These are phyloP conservation scores for Baorangia bicolor DNA, from an alignment of 768 basidiomycete genomes.

Conservation along the genomic window DNA sequence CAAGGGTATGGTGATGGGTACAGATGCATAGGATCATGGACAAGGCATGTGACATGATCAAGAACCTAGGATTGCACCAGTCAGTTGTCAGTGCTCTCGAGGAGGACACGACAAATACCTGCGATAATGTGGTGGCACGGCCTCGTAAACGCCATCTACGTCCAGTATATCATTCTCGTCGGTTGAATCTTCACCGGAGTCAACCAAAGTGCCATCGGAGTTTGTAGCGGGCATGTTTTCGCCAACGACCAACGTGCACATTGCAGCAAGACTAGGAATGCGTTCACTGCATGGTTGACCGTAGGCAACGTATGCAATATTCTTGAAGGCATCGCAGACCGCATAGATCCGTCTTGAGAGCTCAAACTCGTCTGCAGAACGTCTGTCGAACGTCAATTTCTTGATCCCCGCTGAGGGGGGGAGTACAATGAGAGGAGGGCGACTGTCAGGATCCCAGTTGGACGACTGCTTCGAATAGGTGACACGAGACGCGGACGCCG, in stretches of 20 bases:
- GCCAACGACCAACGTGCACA: constrained; percentile 51
- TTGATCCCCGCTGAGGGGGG: constrained; percentile 36
- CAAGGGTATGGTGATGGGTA: constrained; percentile 47
- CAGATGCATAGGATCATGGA: constrained; percentile 46
- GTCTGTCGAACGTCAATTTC: constrained; percentile 36
- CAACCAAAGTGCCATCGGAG: constrained; percentile 10
- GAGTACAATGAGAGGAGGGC: constrained; percentile 39
- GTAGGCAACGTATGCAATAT: constrained; percentile 43
- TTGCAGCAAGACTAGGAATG: constrained; percentile 40
- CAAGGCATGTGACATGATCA: constrained; percentile 53
- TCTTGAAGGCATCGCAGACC: constrained; percentile 55
- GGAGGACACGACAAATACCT: constrained; percentile 36
- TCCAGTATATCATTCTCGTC: constrained; percentile 28
- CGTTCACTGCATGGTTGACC: constrained; percentile 15
- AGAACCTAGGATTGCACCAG: constrained; percentile 35
- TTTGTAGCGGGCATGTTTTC: constrained; percentile 36
- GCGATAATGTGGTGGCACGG: constrained; percentile 51
- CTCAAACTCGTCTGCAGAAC: constrained; percentile 37
- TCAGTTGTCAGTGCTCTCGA: constrained; percentile 10
- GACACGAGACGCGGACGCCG: constrained; percentile 16
- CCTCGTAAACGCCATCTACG: constrained; percentile 47
- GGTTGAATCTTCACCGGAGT: constrained; percentile 23
- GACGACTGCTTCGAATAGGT: constrained; percentile 17
- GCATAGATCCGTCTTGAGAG: constrained; percentile 50
- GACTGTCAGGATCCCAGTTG: constrained; percentile 19